Conservation (phyloP, 1,139 yeast species). For the Saccharomyces hybrid region DNA sequence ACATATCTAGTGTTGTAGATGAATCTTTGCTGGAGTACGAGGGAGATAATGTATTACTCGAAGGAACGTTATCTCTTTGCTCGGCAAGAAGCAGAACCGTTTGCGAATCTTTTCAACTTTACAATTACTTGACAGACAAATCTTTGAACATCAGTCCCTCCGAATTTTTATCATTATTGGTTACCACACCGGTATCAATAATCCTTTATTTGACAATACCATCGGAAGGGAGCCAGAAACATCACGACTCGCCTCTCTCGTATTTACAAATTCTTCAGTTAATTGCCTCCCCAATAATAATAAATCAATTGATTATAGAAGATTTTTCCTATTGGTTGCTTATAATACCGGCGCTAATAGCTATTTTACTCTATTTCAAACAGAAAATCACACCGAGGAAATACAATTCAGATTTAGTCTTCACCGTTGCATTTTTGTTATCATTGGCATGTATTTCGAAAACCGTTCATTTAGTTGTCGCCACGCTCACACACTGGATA, state of each 20-base stretch:
- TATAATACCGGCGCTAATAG: neutral
- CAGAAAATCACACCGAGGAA: constrained; percentile 4
- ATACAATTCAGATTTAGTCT: constrained; percentile 31
- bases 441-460: constrained; percentile 68
- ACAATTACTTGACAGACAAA: constrained; percentile 6
- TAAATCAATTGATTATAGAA: constrained; percentile 1
- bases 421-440: constrained; percentile 55
- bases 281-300: constrained; percentile 5
- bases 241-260: neutral
- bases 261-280: constrained; percentile 2
- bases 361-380: neutral
- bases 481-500: constrained; percentile 56
- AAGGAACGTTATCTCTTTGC: neutral
- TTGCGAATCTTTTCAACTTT: constrained; percentile 2
- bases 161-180: constrained; percentile 13
- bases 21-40: neutral
- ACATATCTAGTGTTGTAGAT: neutral
- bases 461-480: constrained; percentile 71
- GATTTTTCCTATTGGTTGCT: constrained; percentile 5
- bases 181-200: constrained; percentile 17
- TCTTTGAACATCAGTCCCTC: constrained; percentile 7
- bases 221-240: constrained; percentile 1
- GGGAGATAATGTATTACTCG: neutral
- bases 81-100: neutral
- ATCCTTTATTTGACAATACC: constrained; percentile 13